These are phyloP conservation scores for Pogostemon cablin DNA, from an alignment of 257 asterid species.

Conservation along the genomic window DNA sequence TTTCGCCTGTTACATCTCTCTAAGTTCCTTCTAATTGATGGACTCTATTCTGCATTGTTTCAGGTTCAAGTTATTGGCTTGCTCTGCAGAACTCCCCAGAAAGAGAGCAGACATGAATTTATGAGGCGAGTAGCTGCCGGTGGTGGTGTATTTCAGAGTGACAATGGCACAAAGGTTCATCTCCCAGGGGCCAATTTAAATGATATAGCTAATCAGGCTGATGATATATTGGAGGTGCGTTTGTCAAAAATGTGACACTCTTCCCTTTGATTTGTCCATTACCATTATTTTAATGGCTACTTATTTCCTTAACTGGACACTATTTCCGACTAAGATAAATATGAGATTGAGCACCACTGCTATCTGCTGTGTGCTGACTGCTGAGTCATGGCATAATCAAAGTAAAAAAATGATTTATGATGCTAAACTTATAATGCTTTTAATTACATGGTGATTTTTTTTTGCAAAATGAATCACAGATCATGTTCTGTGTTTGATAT, in stretches of 20 bases:
- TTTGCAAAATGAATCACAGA: slow-evolving; percentile 5
- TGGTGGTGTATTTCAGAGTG: slow-evolving; percentile 86
- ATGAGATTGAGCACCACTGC: not conserved
- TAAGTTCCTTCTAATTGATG: slow-evolving; percentile 32
- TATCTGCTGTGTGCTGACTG: not conserved
- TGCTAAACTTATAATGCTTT: slow-evolving; percentile 11
- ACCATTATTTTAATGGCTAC: slow-evolving; percentile 17
- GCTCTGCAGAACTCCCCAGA: slow-evolving; percentile 90
- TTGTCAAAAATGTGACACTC: too few relatives aligned
- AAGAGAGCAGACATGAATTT: slow-evolving; percentile 92
- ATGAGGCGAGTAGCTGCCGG: slow-evolving; percentile 96
- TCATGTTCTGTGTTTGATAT: not conserved
- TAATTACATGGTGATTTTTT: not conserved
- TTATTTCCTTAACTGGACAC: slow-evolving; percentile 16
- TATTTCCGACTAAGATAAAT: not conserved
- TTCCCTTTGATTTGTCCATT: not conserved
- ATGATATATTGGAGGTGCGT: slow-evolving; percentile 88
- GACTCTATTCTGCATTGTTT: slow-evolving; percentile 29
- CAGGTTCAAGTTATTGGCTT: slow-evolving; percentile 98
- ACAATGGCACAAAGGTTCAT: slow-evolving; percentile 87
- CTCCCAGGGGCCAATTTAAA: slow-evolving; percentile 93
- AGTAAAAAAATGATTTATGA: slow-evolving; percentile 9
- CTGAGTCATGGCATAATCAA: slow-evolving; percentile 1
- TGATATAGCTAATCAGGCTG: slow-evolving; percentile 97
- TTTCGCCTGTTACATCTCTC: slow-evolving; percentile 14